Conservation (phyloP, 2,329 filamentous ascomycete species). For the Beauveria sp. region DNA sequence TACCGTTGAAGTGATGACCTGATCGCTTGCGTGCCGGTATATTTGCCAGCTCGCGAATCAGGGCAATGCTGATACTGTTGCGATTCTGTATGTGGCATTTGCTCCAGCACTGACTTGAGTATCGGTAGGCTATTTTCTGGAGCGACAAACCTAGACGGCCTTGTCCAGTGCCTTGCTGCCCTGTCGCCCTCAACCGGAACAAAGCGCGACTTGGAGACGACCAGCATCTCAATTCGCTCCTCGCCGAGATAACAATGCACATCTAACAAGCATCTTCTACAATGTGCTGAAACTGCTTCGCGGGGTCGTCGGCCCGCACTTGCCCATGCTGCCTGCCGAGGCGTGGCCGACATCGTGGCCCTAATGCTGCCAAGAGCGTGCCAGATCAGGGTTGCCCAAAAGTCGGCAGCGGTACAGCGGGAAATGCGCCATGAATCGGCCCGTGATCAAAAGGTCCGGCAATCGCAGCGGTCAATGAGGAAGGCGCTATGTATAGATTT, state of each 20-base stretch:
- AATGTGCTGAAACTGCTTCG: neutral
- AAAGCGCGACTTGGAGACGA: neutral
- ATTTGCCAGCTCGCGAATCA: slow-evolving; percentile 52
- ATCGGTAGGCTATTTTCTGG: too few species aligned
- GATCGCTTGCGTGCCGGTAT: too few species aligned
- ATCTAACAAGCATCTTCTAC: neutral
- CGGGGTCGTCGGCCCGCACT: neutral
- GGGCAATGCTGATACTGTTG: slow-evolving; percentile 38
- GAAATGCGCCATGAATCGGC: neutral
- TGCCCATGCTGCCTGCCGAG: neutral
- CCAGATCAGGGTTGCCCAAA: neutral
- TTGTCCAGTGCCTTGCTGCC: too few species aligned
- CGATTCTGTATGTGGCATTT: slow-evolving; percentile 60
- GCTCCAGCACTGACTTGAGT: too few species aligned
- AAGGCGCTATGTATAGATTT: too few species aligned
- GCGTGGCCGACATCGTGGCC: too few species aligned
- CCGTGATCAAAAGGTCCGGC: neutral
- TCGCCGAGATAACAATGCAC: neutral
- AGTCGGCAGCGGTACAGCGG: neutral
- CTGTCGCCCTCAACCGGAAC: too few species aligned
- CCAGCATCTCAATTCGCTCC: neutral
- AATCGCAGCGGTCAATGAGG: neutral
- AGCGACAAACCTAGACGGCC: too few species aligned
- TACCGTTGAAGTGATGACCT: too few species aligned
- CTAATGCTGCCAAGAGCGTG: neutral